Percentiles rank a stretch among this genome's conserved stretches.
phyloP scores from a whole-genome alignment of 2,329 filamentous ascomycete species.

The Fusarium tanahbumbuense region DNA sequence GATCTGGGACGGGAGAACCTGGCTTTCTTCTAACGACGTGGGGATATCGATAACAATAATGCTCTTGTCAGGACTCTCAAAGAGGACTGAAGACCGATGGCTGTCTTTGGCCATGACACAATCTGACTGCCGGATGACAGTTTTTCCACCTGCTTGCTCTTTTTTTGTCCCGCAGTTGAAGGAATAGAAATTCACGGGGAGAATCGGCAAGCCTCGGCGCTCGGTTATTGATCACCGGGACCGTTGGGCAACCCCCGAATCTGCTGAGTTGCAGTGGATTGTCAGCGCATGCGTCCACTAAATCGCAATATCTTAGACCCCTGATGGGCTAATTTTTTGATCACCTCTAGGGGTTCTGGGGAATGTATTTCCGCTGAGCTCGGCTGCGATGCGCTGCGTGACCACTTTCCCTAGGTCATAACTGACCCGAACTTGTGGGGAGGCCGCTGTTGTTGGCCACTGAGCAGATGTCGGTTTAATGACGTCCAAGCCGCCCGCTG shows the following conservation, averaged over 20 bases:
- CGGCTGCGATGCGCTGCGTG: constrained; percentile 32
- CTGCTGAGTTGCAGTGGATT: constrained; percentile 27
- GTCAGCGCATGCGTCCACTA: constrained; percentile 28
- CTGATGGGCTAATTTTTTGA: constrained; percentile 10
- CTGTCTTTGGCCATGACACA: constrained; percentile 16
- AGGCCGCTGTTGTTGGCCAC: constrained; percentile 10
- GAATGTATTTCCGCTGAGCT: constrained; percentile 11
- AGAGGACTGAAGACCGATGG: constrained; percentile 49
- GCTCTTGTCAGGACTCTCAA: constrained; percentile 52
- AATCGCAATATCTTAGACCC: constrained; percentile 14
- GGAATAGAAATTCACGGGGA: constrained; percentile 33
- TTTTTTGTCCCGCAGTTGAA: constrained; percentile 24
- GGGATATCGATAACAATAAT: constrained; percentile 76
- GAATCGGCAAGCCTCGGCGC: constrained; percentile 47
- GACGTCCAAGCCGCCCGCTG: constrained; percentile 45
- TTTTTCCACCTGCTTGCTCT: constrained; percentile 11
- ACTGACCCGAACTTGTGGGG: constrained; percentile 28
- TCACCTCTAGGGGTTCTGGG: constrained; percentile 30
- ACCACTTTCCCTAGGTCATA: constrained; percentile 30
- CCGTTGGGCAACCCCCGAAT: constrained; percentile 10
- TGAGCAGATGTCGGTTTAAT: constrained; percentile 42
- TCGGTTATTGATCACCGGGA: constrained; percentile 45
- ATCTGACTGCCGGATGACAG: constrained; percentile 14
- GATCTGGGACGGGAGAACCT: constrained; percentile 59
- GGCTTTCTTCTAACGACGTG: constrained; percentile 74